A percentile compares a stretch with the other conserved stretches of the same genome.
phyloP scores from a whole-genome alignment of 768 basidiomycete genomes.

The Cubamyces lactineus region DNA sequence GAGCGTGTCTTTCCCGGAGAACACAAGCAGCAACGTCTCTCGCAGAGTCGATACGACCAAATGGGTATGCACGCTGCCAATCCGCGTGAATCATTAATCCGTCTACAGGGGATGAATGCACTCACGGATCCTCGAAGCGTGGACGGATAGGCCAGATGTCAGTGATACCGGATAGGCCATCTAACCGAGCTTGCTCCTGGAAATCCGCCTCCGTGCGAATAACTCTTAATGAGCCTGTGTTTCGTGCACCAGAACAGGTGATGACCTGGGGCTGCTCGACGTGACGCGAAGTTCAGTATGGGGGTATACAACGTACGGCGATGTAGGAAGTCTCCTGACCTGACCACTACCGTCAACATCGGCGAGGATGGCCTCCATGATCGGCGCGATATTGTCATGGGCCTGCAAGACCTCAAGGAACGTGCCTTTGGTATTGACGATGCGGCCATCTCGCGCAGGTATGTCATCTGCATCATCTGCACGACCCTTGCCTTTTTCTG shows the following conservation, averaged over 20 bases:
- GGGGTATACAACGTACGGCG: neutral
- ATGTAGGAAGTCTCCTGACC: slow-evolving; percentile 41
- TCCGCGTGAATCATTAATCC: neutral
- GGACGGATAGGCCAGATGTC: slow-evolving; percentile 64
- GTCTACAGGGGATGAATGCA: slow-evolving; percentile 10
- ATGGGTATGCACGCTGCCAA: slow-evolving; percentile 53
- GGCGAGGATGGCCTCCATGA: slow-evolving; percentile 76
- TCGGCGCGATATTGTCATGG: slow-evolving; percentile 81
- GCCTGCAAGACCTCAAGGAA: slow-evolving; percentile 64
- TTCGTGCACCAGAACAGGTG: slow-evolving; percentile 82
- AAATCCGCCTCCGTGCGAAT: slow-evolving; percentile 85
- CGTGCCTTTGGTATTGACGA: slow-evolving; percentile 57
- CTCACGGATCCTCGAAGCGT: slow-evolving; percentile 54
- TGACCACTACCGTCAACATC: slow-evolving; percentile 74
- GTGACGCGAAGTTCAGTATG: neutral
- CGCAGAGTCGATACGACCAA: slow-evolving; percentile 63
- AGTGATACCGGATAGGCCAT: slow-evolving; percentile 59
- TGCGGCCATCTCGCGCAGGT: slow-evolving; percentile 44
- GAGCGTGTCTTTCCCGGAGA: slow-evolving; percentile 51
- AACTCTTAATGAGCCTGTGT: slow-evolving; percentile 74
- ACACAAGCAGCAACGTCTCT: slow-evolving; percentile 55
- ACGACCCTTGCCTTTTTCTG: slow-evolving; percentile 42
- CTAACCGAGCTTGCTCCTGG: slow-evolving; percentile 59
- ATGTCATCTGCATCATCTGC: slow-evolving; percentile 38
- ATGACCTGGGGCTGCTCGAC: slow-evolving; percentile 69